Conservation (phyloP, 352 stramenopile genomes). For the Phytophthora sansomeana region DNA sequence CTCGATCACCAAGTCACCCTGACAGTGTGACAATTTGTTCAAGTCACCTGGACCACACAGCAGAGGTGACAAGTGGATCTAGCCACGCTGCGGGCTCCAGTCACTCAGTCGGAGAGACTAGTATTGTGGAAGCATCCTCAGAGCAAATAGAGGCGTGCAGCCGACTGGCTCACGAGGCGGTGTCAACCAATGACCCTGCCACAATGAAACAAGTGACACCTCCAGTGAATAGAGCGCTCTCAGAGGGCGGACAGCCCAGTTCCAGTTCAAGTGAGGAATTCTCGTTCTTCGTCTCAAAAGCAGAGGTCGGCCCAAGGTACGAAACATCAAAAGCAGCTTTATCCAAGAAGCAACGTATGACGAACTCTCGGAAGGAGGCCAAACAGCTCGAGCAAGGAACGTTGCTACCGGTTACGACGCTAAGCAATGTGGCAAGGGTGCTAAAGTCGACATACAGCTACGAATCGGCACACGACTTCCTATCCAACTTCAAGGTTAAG, state of each 20-base stretch:
- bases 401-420: no score
- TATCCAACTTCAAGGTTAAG: background rate
- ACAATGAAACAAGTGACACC: background rate
- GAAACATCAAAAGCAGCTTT: background rate
- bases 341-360: background rate
- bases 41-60: no score
- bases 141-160: background rate
- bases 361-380: background rate
- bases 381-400: background rate
- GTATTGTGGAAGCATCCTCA: background rate
- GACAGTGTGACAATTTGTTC: no score
- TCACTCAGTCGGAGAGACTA: background rate
- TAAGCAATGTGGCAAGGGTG: background rate
- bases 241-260: background rate
- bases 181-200: background rate
- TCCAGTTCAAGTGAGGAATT: background rate
- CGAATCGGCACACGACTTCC: background rate
- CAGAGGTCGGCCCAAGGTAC: background rate
- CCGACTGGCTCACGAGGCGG: background rate
- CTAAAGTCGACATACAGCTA: background rate
- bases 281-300: background rate
- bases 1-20: no score
- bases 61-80: no score
- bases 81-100: no score
- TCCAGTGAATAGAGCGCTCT: background rate